Evolutionary conservation across 495 filamentous ascomycete species (phyloP), one percentile per base, ranked within the genome.

Genomic region (Hypomontagnella submonticulosa): DNA sequence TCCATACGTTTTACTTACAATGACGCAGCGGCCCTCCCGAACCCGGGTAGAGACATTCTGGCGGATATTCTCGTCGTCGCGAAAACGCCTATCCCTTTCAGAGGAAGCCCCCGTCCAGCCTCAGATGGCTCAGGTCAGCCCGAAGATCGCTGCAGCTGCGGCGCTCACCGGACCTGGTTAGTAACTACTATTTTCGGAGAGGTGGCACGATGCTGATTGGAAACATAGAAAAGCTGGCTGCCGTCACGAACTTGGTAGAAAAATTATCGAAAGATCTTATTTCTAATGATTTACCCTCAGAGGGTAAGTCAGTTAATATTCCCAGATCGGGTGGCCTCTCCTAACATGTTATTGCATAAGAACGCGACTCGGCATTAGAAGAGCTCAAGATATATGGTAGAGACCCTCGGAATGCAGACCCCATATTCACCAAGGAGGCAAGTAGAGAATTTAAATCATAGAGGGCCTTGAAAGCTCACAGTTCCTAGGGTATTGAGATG

Each of bases 331-430:
- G 6, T 47, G 13, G 13, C 2, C 20, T 15, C n/a, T 46, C 11
- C 47, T 43, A 66, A 57, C 67, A 63, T 38, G 55, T 53, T 3
- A 12, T 41, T n/a, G 9, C 19, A 50, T 40, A 49, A 93, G 90
- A 92, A 73, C 80, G 85, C 57, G 75, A 85, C 78, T 73, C 81
- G 10, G 74, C 77, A 10, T 84, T 97, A 6, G 85, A 92, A 54
- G 83, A 91, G 55, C 77, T 97, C 34, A 96, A 96, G 71, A 80
- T 93, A 55, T 87, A 90, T 71, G 89, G 92, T 13, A 89, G 92
- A 9, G 85, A 87, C 66, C 84, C 88, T 7, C 78, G 78, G 51
- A 80, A 89, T 76, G 87, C 92, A 32, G 90, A 87, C 46, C 88
- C 92, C 4, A 92, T 97, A 30, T 97, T 93, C 74, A 89, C 88